These are phyloP conservation scores for Sclerotinia minor DNA, from an alignment of 2,329 filamentous ascomycete genomes.

Conservation along the genomic window DNA sequence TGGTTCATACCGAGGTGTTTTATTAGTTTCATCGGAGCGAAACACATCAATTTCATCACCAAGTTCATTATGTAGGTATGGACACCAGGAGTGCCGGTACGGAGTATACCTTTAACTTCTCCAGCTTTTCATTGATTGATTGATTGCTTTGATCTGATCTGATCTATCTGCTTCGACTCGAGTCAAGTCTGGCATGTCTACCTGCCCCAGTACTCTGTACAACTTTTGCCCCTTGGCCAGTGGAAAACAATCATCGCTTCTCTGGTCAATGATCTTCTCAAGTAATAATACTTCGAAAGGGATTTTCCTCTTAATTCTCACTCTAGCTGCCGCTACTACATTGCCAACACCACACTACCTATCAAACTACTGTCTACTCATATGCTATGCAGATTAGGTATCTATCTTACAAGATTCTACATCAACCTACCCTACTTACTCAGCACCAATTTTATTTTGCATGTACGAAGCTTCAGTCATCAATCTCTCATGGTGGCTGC, in stretches of 20 bases:
- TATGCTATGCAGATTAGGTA: background rate
- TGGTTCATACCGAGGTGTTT: background rate
- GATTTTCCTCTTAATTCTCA: background rate
- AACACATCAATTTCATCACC: background rate
- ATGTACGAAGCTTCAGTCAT: background rate
- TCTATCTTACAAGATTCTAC: background rate
- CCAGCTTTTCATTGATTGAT: background rate
- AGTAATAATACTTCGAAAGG: background rate
- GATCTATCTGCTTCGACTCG: background rate
- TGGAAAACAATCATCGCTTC: background rate
- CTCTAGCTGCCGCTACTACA: background rate
- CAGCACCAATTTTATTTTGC: background rate
- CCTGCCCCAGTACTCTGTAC: background rate
- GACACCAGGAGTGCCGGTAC: no score
- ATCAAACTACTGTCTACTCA: background rate
- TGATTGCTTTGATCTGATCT: background rate
- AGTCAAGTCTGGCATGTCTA: background rate
- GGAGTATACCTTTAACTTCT: background rate
- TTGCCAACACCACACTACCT: background rate
- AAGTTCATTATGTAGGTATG: no score
- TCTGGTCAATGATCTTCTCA: background rate
- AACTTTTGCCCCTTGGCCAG: background rate
- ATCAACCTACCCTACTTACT: background rate
- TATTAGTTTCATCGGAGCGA: constrained; percentile 5
- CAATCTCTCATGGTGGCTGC: background rate